Evolutionary conservation across 805 yeast genomes (phyloP).

Genomic region (Yarrowia divulgata): DNA sequence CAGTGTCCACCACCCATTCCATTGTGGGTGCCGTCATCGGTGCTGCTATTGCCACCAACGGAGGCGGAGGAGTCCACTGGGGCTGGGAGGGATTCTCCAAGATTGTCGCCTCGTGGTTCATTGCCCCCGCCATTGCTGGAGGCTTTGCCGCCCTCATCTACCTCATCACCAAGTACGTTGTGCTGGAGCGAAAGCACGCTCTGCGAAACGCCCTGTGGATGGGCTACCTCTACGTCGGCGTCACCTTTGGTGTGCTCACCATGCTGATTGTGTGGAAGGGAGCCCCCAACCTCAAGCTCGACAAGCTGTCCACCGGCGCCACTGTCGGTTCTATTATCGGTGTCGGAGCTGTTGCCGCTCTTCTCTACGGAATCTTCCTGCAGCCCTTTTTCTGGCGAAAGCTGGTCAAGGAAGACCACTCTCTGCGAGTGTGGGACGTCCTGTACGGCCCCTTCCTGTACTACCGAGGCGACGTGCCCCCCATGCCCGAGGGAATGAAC

Average conservation of each 20-base stretch:
- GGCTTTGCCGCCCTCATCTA: conserved; percentile 65
- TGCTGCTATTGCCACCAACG: conserved; percentile 75
- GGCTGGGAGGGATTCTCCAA: conserved; percentile 71
- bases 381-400: conserved; percentile 70
- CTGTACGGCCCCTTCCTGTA: conserved; percentile 67
- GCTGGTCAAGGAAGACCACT: conserved; percentile 70
- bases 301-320: conserved; percentile 60
- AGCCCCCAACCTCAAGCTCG: conserved; percentile 69
- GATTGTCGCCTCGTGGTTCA: conserved; percentile 80
- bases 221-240: conserved; percentile 67
- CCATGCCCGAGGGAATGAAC: conserved; percentile 62
- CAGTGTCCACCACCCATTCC: conserved; percentile 84
- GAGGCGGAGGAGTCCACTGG: conserved; percentile 68
- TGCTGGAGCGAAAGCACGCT: conserved; percentile 65
- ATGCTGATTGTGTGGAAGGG: conserved; percentile 85
- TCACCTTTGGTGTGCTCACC: conserved; percentile 67
- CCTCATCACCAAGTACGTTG: conserved; percentile 63
- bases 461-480: conserved; percentile 66
- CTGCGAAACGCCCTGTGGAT: conserved; percentile 63
- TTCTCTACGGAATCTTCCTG: conserved; percentile 60
- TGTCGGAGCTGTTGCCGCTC: conserved; percentile 64
- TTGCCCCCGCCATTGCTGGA: conserved; percentile 78
- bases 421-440: conserved; percentile 63
- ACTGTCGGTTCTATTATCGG: conserved; percentile 68
- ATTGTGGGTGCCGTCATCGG: conserved; percentile 80